Evolutionary conservation across 2,329 filamentous ascomycete genomes (phyloP), one percentile per base, ranked within the genome.

Genomic region (Fusarium begoniae): DNA sequence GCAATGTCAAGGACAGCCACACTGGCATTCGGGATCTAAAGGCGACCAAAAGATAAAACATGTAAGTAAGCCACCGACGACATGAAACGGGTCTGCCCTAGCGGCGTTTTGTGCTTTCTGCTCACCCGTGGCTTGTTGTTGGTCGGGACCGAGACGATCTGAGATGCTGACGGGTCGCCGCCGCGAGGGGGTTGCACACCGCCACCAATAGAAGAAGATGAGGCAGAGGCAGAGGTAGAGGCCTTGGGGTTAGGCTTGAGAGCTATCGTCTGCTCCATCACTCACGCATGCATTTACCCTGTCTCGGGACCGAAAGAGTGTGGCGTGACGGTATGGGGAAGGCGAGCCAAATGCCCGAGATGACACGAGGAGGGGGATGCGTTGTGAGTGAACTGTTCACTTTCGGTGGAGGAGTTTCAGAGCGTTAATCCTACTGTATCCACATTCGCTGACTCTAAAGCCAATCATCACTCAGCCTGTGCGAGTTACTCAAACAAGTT

Each of bases 401-500:
- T 53, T 60, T 38, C 6, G 35, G 44, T 60, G 57, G 45, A 53
- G 44, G 54, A 57, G 57, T 60, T 54, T 53, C 57, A 53, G 40
- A 40, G 22, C 22, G 22, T 26, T 55, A 26, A 26, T 55, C 37
- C 47, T 38, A 35, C 26, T 13, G 38, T 54, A 43, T 61, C 47
- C 48, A 55, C 47, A 51, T 37, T 15, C 4, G 5, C 1, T 12
- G 40, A 14, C 30, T 15, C 17, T 26, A 1, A 14, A 15, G 4
- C 70, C 70, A 73, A 73, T 73, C 48, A 71, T 14, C 20, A 22
- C 11, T 5, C 14, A 5, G 20, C 13, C 35, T 63, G 60, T 70
- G 66, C 70, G 70, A 73, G 58, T 70, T 73, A 50, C 70, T 63
- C 20, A 18, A 70, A 63, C 14, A 13, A 37, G 70, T 50, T 66